Percentiles rank a stretch among this genome's conserved stretches.
Conservation (phyloP, 202 grass and related monocot species). For the Alloteropsis angusta region DNA sequence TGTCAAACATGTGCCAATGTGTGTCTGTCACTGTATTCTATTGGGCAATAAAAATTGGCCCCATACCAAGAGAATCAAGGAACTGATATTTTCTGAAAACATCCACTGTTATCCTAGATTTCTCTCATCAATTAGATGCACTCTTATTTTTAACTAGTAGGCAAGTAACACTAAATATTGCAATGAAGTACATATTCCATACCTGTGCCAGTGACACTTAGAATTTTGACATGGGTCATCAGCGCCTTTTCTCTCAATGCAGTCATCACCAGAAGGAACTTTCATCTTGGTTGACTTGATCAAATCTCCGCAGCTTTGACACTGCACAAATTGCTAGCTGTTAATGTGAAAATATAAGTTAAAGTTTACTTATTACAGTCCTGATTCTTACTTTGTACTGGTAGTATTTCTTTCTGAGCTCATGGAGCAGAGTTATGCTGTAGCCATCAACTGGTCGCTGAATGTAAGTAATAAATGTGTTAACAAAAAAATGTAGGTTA, state of each 20-base stretch:
- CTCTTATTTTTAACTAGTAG: background rate
- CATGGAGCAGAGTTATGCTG: slow-evolving; percentile 40
- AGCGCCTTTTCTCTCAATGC: slow-evolving; percentile 32
- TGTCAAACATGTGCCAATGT: background rate
- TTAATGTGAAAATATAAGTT: slow-evolving; percentile 21
- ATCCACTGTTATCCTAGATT: slow-evolving; percentile 2
- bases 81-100: background rate
- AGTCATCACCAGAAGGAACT: slow-evolving; percentile 39
- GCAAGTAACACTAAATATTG: background rate
- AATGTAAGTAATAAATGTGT: slow-evolving; percentile 27
- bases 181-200: slow-evolving; percentile 17
- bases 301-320: slow-evolving; percentile 45
- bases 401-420: slow-evolving; percentile 35
- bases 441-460: slow-evolving; percentile 79
- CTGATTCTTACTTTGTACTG: slow-evolving; percentile 34
- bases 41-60: background rate
- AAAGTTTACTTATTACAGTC: slow-evolving; percentile 10
- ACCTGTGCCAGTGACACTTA: slow-evolving; percentile 52
- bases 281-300: slow-evolving; percentile 34
- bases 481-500: slow-evolving; percentile 14
- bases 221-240: slow-evolving; percentile 29
- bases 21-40: background rate
- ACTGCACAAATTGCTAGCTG: slow-evolving; percentile 32
- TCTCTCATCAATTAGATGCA: background rate
- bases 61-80: background rate